A percentile compares a stretch with the other conserved stretches of the same genome.
Conservation (phyloP, 179 eudicot genomes). For the Carnegiea gigantea region DNA sequence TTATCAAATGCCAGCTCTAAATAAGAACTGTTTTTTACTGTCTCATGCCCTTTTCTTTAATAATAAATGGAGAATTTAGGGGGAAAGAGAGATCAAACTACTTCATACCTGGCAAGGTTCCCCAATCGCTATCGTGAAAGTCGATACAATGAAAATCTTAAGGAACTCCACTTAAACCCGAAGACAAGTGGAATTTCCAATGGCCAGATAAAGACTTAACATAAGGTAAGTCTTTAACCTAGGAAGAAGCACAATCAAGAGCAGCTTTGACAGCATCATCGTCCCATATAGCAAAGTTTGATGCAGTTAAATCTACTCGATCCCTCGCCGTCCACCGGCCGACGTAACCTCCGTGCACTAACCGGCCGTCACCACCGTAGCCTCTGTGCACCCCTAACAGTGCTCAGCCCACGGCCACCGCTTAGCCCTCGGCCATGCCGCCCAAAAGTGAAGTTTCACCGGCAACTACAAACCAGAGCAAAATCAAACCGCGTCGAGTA, state of each 20-base stretch:
- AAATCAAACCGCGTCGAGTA: too few relatives aligned
- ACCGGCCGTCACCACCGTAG: too few relatives aligned
- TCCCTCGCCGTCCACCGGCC: too few relatives aligned
- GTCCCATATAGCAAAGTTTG: conserved; percentile 78
- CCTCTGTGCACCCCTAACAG: too few relatives aligned
- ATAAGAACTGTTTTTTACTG: background rate
- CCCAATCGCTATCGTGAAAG: conserved; percentile 80
- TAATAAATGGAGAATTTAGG: background rate
- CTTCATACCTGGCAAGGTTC: conserved; percentile 69
- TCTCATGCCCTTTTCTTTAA: background rate
- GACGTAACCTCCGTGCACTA: too few relatives aligned
- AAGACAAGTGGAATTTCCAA: conserved; percentile 87
- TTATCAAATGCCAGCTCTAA: background rate
- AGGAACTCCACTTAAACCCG: conserved; percentile 56
- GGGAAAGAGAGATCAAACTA: background rate
- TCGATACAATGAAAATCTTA: conserved; percentile 46
- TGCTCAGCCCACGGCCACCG: too few relatives aligned
- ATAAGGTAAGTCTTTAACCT: conserved; percentile 89
- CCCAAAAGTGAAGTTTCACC: too few relatives aligned
- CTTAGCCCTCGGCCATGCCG: too few relatives aligned
- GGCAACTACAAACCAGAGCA: too few relatives aligned
- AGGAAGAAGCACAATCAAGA: conserved; percentile 81
- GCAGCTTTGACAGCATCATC: conserved; percentile 82
- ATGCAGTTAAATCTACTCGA: conserved; percentile 58
- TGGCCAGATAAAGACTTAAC: conserved; percentile 83